Evolutionary conservation across 495 filamentous ascomycete genomes (phyloP).

Genomic region (Penicillium roqueforti): DNA sequence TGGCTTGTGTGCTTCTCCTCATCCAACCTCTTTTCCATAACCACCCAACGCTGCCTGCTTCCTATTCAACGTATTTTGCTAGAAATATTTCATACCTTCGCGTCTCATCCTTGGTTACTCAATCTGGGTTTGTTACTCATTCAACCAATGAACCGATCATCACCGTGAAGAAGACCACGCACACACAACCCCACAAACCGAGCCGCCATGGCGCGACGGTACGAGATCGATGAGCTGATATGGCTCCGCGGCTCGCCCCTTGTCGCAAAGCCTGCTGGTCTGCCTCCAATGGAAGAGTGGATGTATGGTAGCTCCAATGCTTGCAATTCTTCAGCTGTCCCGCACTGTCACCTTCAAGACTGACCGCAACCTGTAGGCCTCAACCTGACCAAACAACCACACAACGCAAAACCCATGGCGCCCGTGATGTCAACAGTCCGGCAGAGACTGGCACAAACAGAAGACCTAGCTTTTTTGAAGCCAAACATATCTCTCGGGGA

Average conservation of each 20-base stretch:
- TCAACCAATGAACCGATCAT: constrained; percentile 36
- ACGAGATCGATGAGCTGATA: constrained; percentile 75
- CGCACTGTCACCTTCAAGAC: constrained; percentile 22
- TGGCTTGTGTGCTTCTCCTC: constrained; percentile 31
- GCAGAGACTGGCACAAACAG: constrained; percentile 41
- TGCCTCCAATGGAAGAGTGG: constrained; percentile 94
- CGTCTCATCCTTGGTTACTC: not conserved
- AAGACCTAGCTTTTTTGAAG: constrained; percentile 57
- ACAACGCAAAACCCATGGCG: constrained; percentile 44
- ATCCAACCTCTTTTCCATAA: constrained; percentile 14
- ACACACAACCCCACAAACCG: constrained; percentile 24
- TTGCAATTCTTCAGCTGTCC: constrained; percentile 3
- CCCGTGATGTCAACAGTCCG: constrained; percentile 41
- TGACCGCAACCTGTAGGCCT: constrained; percentile 32
- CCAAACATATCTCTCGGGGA: constrained; percentile 58
- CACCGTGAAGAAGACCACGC: constrained; percentile 28
- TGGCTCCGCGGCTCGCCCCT: constrained; percentile 77
- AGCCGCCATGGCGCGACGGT: constrained; percentile 57
- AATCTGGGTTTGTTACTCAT: not conserved
- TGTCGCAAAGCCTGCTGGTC: constrained; percentile 69
- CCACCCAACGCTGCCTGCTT: constrained; percentile 1
- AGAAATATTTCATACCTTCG: not conserved
- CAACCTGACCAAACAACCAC: constrained; percentile 41
- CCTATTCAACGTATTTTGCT: constrained; percentile 2
- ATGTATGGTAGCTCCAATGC: constrained; percentile 49